Evolutionary conservation across 306 rosid genomes (phyloP), one percentile per base, ranked within the genome.

Genomic region (Senna tora): DNA sequence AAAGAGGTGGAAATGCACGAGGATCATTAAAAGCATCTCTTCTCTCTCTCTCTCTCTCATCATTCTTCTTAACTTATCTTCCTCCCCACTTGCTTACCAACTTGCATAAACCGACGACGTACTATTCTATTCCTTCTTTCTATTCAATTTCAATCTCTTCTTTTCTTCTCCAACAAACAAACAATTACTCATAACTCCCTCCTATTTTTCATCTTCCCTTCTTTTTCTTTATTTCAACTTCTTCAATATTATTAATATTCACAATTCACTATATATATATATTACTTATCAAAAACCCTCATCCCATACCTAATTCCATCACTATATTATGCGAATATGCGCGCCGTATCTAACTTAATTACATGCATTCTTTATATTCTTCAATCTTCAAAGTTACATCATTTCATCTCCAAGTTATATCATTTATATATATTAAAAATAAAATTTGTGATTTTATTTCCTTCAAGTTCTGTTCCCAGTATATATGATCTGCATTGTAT

Each of bases 1-100:
- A 2, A n/a, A 1, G 16, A 16, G n/a, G 4, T 2, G 11, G 21
- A 13, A 45, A 47, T n/a, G 53, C 64, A 70, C 56, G 57, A 22
- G 84, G 70, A 69, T 71, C 60, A 80, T 82, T 65, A 82, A 86
- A 74, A 86, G 82, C 79, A 59, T 65, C 60, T 45, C 28, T 77
- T 49, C 52, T 57, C 59, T 52, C 39, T 43, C 17, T 17, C 56
- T 14, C 22, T 55, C 50, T 17, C 9, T 20, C 74, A 56, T 64
- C 36, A 74, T 76, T 73, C 39, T 2, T 16, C 77, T 19, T 53
- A 53, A 17, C 49, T 15, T 36, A 76, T 72, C 84, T 52, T 52
- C 50, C 58, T 50, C 47, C 59, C 92, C 77, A 85, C 86, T 80
- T 89, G 90, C 87, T 25, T 64, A 4, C 60, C 96, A 84, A 90